phyloP scores from a whole-genome alignment of 495 filamentous ascomycete genomes.

The Aspergillus leporis region DNA sequence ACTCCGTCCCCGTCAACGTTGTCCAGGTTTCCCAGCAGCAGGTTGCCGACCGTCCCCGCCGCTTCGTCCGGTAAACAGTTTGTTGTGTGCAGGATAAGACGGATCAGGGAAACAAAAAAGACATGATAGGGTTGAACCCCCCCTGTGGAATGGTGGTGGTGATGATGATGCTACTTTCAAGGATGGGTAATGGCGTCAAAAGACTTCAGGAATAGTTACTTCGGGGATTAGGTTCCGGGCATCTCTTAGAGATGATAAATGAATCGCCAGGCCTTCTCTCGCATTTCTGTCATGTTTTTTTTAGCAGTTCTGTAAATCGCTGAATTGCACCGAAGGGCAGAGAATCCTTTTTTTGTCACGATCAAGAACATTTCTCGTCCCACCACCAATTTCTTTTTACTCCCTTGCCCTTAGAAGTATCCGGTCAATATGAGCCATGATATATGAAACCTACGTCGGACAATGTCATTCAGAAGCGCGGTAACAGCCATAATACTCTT shows the following conservation, averaged over 20 bases:
- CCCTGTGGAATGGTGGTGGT: constrained; percentile 4
- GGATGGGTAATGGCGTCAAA: constrained; percentile 11
- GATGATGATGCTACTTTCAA: constrained; percentile 8
- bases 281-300: constrained; percentile 6
- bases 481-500: too few relatives aligned
- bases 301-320: constrained; percentile 7
- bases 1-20: constrained; percentile 82
- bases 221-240: constrained; percentile 5
- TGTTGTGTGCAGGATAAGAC: neutral
- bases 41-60: constrained; percentile 20
- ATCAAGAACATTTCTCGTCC: neutral
- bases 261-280: constrained; percentile 8
- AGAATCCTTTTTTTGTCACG: constrained; percentile 4
- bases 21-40: constrained; percentile 78
- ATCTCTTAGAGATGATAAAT: neutral
- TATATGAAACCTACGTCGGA: neutral
- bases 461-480: too few relatives aligned
- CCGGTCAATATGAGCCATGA: constrained; percentile 3
- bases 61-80: constrained; percentile 10
- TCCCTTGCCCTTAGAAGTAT: neutral
- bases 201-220: constrained; percentile 7
- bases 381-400: neutral
- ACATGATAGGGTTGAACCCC: neutral
- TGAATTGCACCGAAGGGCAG: constrained; percentile 5
- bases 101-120: constrained; percentile 1